Evolutionary conservation across 768 basidiomycete species (phyloP), one percentile per base, ranked within the genome.

Genomic region (Ephemerocybe angulata): DNA sequence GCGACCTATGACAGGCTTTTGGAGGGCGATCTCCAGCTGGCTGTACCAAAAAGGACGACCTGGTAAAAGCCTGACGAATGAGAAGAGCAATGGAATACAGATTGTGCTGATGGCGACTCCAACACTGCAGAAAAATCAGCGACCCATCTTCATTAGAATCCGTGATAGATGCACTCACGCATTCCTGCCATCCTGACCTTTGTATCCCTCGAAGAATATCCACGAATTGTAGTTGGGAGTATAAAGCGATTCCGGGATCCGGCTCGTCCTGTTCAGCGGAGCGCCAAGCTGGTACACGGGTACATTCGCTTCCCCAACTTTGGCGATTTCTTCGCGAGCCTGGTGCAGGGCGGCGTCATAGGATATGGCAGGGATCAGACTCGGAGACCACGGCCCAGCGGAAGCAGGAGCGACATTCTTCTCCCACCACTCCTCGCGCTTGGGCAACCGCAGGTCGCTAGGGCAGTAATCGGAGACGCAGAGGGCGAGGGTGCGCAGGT

Each of bases 1-100:
- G 12, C 46, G 47, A n/a, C 51, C 51, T 15, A 57, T 25, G 25
- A 57, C 25, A 2, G 56, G 56, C 22, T 40, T 53, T 15, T 57
- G 51, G 31, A 57, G 51, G 5, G 40, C 19, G 29, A 29, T 40
- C 4, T 17, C 52, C n/a, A 57, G 33, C 8, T 44, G 56, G 35
- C 56, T 57, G 46, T 57, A 53, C 56, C 56, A 57, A 3, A 51
- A 30, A 35, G 56, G 46, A 43, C 38, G 51, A 13, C 50, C 51
- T 13, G 56, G 56, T n/a, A 57, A 44, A 51, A 57, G 53, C 19
- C 56, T 31, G 29, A 57, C 22, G 11, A 57, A 19, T 4, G 56
- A 57, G 37, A 53, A 25, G n/a, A 57, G 24, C 22, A 57, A 15
- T 0, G 56, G 56, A 7, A 57, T 52, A 25, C 47, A 30, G 28